Base-by-base conservation (phyloP, 2,329 filamentous ascomycete species). In the Trichoderma afroharzianum region DNA sequence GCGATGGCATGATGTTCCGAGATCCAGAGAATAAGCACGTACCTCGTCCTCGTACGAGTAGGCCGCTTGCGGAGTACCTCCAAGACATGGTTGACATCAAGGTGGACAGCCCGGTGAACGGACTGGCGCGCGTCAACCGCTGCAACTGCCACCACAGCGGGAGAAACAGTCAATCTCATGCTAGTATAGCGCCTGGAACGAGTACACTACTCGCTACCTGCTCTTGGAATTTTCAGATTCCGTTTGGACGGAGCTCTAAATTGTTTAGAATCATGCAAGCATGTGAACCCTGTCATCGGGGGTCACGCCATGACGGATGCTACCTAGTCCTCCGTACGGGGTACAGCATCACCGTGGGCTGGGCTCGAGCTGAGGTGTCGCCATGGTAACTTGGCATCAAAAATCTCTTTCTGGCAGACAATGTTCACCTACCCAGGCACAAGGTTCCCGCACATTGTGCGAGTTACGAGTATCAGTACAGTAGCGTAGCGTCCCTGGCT, bases 1-100 rank as follows among this genome's bases (percentile, higher is more conserved):
- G 15, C 63, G 14, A 62, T 69, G 66, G 66, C 30, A 69, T 69
- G 66, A 69, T 69, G 66, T 50, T 61, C 50, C 30, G 50, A 55
- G 33, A 58, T 59, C 53, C 33, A 58, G 33, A 43, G 33, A 21
- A 55, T 68, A 24, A 59, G 53, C 64, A 68, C 64, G 50, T 39
- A 18, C 36, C 36, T 18, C 33, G 33, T 58, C 33, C 33, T 36
- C 36, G 36, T 68, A 68, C 53, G 64, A 47, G 33, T 4, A 18
- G 9, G 28, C 6, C 14, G 57, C 21, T 11, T 26, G 53, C 33
- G 64, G 53, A 68, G 64, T 50, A 21, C 4, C 43, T 50, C 43
- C 26, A 53, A 58, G 36, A 6, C 66, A 47, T 47, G 66, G 12
- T 53, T 24, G 14, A 55, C 39, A 21, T 36, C 11, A 69, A 30